Percentiles rank a stretch among this genome's conserved stretches.
Conservation (phyloP, 2,329 filamentous ascomycete species). For the Alternaria solani region DNA sequence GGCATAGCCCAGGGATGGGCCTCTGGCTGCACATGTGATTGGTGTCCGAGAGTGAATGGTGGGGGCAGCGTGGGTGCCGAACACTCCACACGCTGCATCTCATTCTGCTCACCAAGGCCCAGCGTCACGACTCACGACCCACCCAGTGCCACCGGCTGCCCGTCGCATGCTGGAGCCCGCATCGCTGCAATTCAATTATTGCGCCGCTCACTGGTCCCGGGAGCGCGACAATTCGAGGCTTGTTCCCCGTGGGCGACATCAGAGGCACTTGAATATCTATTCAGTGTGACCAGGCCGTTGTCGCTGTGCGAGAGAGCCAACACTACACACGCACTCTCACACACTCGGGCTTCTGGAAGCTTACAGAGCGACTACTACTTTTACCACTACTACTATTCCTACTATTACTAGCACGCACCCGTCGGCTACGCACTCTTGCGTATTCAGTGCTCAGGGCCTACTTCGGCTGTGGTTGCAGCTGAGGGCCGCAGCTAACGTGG, state of each 20-base stretch:
- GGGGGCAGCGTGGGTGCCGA: conserved; percentile 36
- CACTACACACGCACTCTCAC: neutral
- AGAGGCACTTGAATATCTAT: conserved; percentile 18
- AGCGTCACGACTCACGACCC: conserved; percentile 30
- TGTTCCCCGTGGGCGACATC: conserved; percentile 27
- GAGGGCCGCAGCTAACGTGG: conserved; percentile 34
- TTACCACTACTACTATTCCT: too few relatives aligned
- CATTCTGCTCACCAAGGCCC: conserved; percentile 16
- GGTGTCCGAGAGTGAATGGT: conserved; percentile 17
- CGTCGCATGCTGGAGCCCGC: conserved; percentile 33
- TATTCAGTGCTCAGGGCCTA: conserved; percentile 14
- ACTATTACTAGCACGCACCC: neutral
- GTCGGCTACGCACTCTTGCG: neutral
- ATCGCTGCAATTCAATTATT: conserved; percentile 30
- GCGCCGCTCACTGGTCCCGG: conserved; percentile 33
- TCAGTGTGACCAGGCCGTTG: conserved; percentile 7
- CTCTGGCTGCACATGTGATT: conserved; percentile 21
- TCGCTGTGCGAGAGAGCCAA: conserved; percentile 9
- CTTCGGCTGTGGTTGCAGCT: conserved; percentile 32
- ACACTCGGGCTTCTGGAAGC: neutral
- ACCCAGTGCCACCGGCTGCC: conserved; percentile 33
- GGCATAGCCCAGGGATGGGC: conserved; percentile 21
- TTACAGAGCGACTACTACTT: too few relatives aligned
- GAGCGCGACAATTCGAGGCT: conserved; percentile 13
- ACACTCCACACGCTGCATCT: conserved; percentile 22